A percentile compares a stretch with the other conserved stretches of the same genome.
Evolutionary conservation across 495 filamentous ascomycete species (phyloP).

Genomic region (Tirmania nivea): DNA sequence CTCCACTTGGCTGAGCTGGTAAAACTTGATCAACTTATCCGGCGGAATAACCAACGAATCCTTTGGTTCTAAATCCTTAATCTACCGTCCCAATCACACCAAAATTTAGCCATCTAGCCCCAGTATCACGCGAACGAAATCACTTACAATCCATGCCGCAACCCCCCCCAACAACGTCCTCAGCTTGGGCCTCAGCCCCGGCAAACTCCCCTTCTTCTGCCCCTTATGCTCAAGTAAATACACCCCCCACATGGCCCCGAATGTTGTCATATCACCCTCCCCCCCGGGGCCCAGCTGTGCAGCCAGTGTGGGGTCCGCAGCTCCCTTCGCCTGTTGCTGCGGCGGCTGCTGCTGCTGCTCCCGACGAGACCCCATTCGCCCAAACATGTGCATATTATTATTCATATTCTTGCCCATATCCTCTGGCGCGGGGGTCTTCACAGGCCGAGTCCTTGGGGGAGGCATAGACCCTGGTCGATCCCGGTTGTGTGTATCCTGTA

Average conservation of each 20-base stretch:
- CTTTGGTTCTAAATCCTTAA: constrained; percentile 52
- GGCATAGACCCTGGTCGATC: no score
- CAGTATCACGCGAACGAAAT: no score
- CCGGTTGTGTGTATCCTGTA: no score
- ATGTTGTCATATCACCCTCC: constrained; percentile 6
- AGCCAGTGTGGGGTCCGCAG: constrained; percentile 1
- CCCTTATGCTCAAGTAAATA: constrained; percentile 10
- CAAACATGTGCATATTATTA: no score
- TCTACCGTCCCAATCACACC: constrained; percentile 27
- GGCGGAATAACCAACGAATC: constrained; percentile 63
- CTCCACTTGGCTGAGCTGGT: constrained; percentile 38
- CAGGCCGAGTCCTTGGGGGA: no score
- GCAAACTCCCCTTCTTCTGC: constrained; percentile 4
- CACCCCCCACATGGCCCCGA: constrained; percentile 11
- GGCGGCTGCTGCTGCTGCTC: constrained; percentile 2
- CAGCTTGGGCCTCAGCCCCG: constrained; percentile 38
- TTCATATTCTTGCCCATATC: no score
- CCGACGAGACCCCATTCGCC: neutral
- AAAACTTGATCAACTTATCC: constrained; percentile 59
- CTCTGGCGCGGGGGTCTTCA: no score
- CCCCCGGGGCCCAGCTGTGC: constrained; percentile 2
- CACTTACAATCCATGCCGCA: constrained; percentile 53
- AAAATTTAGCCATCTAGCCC: neutral
- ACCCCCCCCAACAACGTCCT: constrained; percentile 54
- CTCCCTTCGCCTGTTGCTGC: constrained; percentile 4